Percentiles rank a stretch among this genome's conserved stretches.
These are phyloP conservation scores for Tulasnella sp. DNA, from an alignment of 768 basidiomycete genomes.

Conservation along the genomic window DNA sequence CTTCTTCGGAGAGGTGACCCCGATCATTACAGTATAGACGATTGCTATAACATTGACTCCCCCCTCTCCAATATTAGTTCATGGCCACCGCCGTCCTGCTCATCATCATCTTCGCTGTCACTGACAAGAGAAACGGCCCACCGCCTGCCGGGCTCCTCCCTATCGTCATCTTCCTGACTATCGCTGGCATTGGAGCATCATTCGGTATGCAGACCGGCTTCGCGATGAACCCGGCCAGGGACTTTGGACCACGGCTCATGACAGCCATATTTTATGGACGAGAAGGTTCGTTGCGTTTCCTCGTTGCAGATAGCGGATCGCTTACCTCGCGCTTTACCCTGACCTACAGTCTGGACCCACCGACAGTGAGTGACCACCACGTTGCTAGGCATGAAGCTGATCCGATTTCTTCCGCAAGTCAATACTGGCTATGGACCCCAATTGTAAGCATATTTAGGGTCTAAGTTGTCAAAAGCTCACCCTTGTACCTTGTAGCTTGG, in stretches of 20 bases:
- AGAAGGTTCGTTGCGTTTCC: constrained; percentile 36
- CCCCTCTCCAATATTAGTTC: constrained; percentile 31
- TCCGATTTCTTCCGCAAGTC: constrained; percentile 27
- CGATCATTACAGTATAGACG: background rate
- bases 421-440: constrained; percentile 70
- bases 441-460: constrained; percentile 15
- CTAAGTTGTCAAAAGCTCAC: too few species aligned
- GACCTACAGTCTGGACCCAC: constrained; percentile 4
- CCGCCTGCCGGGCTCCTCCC: constrained; percentile 44
- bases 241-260: constrained; percentile 56
- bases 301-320: too few species aligned
- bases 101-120: constrained; percentile 42
- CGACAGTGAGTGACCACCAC: constrained; percentile 7
- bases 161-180: constrained; percentile 42
- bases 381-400: too few species aligned
- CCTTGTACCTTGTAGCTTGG: constrained; percentile 7
- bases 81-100: constrained; percentile 45
- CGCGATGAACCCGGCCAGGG: constrained; percentile 62
- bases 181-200: constrained; percentile 48
- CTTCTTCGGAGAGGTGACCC: constrained; percentile 30
- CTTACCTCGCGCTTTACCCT: too few species aligned
- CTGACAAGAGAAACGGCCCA: constrained; percentile 43
- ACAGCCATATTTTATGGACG: constrained; percentile 41
- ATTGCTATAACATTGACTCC: too few species aligned
- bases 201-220: constrained; percentile 59